These are phyloP conservation scores for Dactylonectria estremocensis DNA, from an alignment of 2,329 filamentous ascomycete genomes.

Conservation along the genomic window DNA sequence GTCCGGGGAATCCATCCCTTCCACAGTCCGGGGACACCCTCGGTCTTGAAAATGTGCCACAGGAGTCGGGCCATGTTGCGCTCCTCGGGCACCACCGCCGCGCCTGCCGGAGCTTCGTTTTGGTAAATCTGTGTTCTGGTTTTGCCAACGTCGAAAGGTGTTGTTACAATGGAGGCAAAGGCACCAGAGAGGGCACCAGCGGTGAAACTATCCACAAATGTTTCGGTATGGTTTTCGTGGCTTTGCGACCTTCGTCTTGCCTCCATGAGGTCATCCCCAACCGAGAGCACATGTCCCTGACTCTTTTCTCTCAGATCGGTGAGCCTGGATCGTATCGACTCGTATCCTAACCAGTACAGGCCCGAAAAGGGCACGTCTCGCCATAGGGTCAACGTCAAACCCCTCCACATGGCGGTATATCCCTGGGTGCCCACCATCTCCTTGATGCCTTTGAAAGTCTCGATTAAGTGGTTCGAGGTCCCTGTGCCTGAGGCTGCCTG, in stretches of 20 bases:
- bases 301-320: constrained; percentile 76
- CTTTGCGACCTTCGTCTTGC: constrained; percentile 72
- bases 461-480: constrained; percentile 79
- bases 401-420: constrained; percentile 89
- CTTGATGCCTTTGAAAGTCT: constrained; percentile 82
- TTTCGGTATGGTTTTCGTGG: constrained; percentile 79
- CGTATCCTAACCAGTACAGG: constrained; percentile 98
- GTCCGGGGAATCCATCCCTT: constrained; percentile 92
- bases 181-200: constrained; percentile 88
- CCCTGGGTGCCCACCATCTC: constrained; percentile 86
- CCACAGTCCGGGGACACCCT: constrained; percentile 87
- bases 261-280: constrained; percentile 56
- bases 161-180: constrained; percentile 89
- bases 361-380: constrained; percentile 97
- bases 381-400: constrained; percentile 92
- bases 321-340: constrained; percentile 81
- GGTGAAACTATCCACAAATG: constrained; percentile 90
- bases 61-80: constrained; percentile 85
- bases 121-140: constrained; percentile 90
- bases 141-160: constrained; percentile 97
- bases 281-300: constrained; percentile 57
- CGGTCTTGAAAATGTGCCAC: constrained; percentile 91
- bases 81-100: constrained; percentile 75
- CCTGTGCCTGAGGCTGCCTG: constrained; percentile 79
- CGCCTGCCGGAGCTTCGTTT: constrained; percentile 60